Conservation (phyloP, 176 grass and related monocot genomes). For the Oryza brachyantha region DNA sequence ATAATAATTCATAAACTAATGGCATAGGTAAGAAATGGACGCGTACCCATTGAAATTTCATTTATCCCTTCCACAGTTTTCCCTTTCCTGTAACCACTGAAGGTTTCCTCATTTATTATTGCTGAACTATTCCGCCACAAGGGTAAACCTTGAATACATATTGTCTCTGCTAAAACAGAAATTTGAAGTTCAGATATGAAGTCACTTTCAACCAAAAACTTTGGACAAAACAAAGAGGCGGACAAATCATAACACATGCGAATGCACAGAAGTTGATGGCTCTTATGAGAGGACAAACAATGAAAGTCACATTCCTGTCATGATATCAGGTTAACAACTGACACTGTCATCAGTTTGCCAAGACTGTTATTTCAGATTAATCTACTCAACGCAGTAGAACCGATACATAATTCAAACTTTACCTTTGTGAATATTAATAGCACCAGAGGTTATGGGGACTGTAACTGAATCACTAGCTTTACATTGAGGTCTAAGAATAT, state of each 20-base stretch:
- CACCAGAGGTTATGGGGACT: constrained; percentile 8
- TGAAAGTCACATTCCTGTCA: neutral
- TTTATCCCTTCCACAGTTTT: constrained; percentile 48
- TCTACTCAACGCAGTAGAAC: neutral
- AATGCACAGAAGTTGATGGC: constrained; percentile 26
- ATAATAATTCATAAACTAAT: constrained; percentile 1
- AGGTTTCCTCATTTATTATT: constrained; percentile 56
- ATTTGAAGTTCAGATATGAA: constrained; percentile 25
- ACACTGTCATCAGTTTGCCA: neutral
- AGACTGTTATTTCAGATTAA: neutral
- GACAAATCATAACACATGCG: neutral
- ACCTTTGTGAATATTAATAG: constrained; percentile 51
- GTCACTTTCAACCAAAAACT: neutral
- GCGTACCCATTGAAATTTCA: constrained; percentile 53
- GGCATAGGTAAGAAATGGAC: constrained; percentile 10
- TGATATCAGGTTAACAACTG: neutral
- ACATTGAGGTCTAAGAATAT: constrained; percentile 49
- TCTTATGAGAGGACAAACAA: neutral
- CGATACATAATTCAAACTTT: neutral
- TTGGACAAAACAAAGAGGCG: neutral
- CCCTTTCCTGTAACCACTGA: constrained; percentile 45
- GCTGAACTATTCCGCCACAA: constrained; percentile 55
- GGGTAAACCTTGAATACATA: constrained; percentile 55
- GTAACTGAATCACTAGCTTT: constrained; percentile 28
- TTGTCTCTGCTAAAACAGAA: constrained; percentile 45